Evolutionary conservation across 306 rosid species (phyloP).

Genomic region (Echinosophora koreensis): DNA sequence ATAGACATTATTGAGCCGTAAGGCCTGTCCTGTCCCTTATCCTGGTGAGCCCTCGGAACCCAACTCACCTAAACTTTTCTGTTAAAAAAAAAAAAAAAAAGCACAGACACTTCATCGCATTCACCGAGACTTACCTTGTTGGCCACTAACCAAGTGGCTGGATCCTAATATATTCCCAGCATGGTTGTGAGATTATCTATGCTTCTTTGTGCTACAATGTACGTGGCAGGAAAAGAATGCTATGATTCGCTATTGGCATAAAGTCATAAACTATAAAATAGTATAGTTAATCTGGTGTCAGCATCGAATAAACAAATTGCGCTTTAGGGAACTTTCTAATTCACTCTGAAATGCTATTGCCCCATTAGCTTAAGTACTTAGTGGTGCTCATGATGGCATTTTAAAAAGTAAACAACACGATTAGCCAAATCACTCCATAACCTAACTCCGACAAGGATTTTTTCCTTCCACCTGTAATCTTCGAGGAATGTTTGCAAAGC

Average conservation of each 20-base stretch:
- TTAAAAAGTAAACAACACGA: conserved; percentile 28
- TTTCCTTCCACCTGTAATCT: conserved; percentile 3
- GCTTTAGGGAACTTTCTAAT: conserved; percentile 40
- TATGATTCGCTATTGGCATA: neutral
- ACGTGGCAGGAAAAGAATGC: conserved; percentile 33
- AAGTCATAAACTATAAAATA: neutral
- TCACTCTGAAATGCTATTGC: neutral
- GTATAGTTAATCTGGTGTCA: conserved; percentile 9
- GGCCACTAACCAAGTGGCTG: conserved; percentile 39
- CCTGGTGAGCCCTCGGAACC: no score
- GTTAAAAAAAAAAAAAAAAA: no score
- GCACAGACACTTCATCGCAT: neutral
- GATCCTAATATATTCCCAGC: conserved; percentile 39
- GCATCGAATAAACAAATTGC: conserved; percentile 38
- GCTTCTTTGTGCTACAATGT: neutral
- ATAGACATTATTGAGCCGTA: neutral
- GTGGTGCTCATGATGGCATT: conserved; percentile 49
- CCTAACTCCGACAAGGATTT: conserved; percentile 16
- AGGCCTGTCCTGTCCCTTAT: no score
- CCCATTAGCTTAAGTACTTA: conserved; percentile 34
- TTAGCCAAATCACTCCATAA: conserved; percentile 28
- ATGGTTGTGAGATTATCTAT: conserved; percentile 25
- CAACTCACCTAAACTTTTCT: no score
- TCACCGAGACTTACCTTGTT: neutral
- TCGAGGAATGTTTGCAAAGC: conserved; percentile 3